These are phyloP conservation scores for Alternaria angustiovoidea DNA, from an alignment of 2,329 filamentous ascomycete genomes.

Conservation along the genomic window DNA sequence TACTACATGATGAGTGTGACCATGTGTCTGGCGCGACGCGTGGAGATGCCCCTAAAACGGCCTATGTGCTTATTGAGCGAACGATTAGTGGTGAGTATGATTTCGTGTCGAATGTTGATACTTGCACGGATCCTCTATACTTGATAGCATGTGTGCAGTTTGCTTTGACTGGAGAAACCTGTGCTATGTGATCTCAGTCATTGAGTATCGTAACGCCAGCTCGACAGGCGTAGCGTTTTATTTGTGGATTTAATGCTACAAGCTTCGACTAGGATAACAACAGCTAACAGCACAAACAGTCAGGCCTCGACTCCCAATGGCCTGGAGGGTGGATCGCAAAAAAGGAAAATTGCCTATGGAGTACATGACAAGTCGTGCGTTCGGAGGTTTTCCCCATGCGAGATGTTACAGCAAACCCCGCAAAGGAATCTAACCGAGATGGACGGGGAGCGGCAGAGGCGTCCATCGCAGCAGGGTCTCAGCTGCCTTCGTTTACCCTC, in stretches of 20 bases:
- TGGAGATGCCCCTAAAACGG: neutral
- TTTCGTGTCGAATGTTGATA: neutral
- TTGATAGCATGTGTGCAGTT: neutral
- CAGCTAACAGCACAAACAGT: neutral
- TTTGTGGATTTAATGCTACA: neutral
- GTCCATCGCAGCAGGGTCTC: neutral
- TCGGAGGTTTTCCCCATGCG: neutral
- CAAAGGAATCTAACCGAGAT: slow-evolving; percentile 1
- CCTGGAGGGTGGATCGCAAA: neutral
- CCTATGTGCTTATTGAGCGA: neutral
- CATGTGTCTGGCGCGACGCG: neutral
- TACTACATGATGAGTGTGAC: neutral
- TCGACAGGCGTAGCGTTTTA: neutral
- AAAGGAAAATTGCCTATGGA: neutral
- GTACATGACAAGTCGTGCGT: neutral
- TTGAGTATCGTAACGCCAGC: neutral
- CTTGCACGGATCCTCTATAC: neutral
- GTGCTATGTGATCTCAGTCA: neutral
- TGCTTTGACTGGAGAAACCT: neutral
- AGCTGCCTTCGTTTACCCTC: neutral
- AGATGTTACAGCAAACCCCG: neutral
- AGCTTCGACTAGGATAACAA: neutral
- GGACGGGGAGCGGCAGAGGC: slow-evolving; percentile 8
- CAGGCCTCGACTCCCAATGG: neutral
- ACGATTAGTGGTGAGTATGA: neutral